These are phyloP conservation scores for Paraleonurus japonicus DNA, from an alignment of 257 asterid genomes.

Conservation along the genomic window DNA sequence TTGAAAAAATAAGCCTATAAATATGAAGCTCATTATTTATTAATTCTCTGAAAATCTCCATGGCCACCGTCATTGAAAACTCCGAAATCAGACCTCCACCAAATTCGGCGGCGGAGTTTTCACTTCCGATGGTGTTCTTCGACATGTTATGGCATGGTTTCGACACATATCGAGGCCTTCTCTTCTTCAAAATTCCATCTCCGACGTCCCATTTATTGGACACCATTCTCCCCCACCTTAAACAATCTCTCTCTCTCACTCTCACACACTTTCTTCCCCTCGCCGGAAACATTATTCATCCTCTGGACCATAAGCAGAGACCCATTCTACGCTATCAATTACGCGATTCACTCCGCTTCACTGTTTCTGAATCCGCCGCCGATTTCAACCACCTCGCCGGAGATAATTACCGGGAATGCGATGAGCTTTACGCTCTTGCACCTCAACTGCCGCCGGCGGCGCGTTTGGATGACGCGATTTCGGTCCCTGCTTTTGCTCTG, in stretches of 20 bases:
- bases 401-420: slow-evolving; percentile 5
- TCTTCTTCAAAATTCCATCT: background rate
- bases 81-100: background rate
- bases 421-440: slow-evolving; percentile 9
- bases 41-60: background rate
- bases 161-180: background rate
- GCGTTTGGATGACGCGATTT: background rate
- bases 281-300: slow-evolving; percentile 25
- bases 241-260: slow-evolving; percentile 19
- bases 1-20: too few species aligned
- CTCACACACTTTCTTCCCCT: background rate
- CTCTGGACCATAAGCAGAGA: background rate
- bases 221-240: slow-evolving; percentile 18
- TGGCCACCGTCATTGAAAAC: background rate
- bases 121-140: background rate
- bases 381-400: slow-evolving; percentile 21
- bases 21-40: too few species aligned
- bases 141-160: background rate
- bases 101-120: background rate
- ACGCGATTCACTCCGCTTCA: background rate
- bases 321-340: background rate
- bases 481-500: slow-evolving; percentile 25
- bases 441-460: slow-evolving; percentile 15
- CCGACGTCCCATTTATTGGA: background rate
- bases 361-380: slow-evolving; percentile 15